phyloP scores from a whole-genome alignment of 2,329 filamentous ascomycete species.

The Phialemonium atrogriseum region DNA sequence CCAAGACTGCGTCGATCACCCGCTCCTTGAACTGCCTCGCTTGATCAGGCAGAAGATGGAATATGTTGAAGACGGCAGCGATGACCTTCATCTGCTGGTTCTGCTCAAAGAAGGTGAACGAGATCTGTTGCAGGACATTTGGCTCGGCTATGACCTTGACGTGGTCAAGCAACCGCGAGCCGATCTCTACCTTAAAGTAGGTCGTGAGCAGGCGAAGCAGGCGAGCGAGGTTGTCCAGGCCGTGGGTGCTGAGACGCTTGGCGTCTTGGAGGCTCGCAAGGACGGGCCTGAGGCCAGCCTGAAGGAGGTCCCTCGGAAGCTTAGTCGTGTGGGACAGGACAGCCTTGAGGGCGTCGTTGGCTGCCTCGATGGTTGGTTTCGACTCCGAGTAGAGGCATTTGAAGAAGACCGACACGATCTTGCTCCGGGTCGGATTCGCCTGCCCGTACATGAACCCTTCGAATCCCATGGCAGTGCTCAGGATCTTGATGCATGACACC shows the following conservation, averaged over 20 bases:
- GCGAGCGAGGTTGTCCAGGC: constrained; percentile 82
- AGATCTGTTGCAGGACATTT: constrained; percentile 73
- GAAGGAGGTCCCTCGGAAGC: constrained; percentile 87
- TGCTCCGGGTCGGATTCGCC: constrained; percentile 55
- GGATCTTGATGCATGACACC: constrained; percentile 85
- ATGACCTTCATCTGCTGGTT: constrained; percentile 90
- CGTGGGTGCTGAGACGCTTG: constrained; percentile 79
- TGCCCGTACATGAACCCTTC: constrained; percentile 79
- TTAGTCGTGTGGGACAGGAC: constrained; percentile 86
- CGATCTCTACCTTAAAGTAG: constrained; percentile 99
- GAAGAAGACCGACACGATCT: constrained; percentile 94
- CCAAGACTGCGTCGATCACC: constrained; percentile 82
- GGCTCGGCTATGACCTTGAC: constrained; percentile 85
- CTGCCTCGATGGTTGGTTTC: constrained; percentile 84
- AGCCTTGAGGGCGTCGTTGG: constrained; percentile 80
- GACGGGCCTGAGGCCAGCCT: constrained; percentile 91
- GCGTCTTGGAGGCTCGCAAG: constrained; percentile 92
- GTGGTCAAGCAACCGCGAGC: constrained; percentile 84
- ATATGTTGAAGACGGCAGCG: constrained; percentile 90
- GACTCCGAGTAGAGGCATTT: constrained; percentile 94
- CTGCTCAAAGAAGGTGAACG: constrained; percentile 91
- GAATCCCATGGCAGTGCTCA: constrained; percentile 89
- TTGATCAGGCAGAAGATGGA: constrained; percentile 85
- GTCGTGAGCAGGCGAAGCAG: constrained; percentile 88
- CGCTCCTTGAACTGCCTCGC: constrained; percentile 87